A percentile compares a stretch with the other conserved stretches of the same genome.
Evolutionary conservation across 2,329 filamentous ascomycete species (phyloP).

Genomic region (Xylaria sp.): DNA sequence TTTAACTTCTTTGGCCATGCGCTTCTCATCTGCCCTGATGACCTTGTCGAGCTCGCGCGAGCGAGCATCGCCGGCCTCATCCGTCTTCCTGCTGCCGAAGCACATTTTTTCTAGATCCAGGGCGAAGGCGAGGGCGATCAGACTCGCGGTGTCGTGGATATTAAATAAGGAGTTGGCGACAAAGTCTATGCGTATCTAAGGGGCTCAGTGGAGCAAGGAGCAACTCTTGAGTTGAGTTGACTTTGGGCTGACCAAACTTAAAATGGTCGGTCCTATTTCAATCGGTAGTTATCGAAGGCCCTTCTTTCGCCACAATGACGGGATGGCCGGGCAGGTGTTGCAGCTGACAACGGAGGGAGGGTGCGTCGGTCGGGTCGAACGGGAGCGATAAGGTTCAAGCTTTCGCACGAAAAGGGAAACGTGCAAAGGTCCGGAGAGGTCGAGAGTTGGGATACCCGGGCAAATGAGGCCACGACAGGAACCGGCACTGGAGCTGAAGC

Average conservation of each 20-base stretch:
- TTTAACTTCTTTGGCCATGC: slow-evolving; percentile 88
- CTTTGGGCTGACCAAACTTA: slow-evolving; percentile 19
- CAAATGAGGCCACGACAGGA: slow-evolving; percentile 12
- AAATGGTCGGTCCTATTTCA: slow-evolving; percentile 15
- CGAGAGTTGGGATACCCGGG: slow-evolving; percentile 16
- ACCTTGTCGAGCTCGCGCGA: slow-evolving; percentile 85
- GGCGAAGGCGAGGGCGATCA: slow-evolving; percentile 18
- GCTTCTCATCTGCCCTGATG: slow-evolving; percentile 89
- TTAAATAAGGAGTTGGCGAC: slow-evolving; percentile 10
- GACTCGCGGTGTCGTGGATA: slow-evolving; percentile 25
- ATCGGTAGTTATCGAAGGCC: background rate
- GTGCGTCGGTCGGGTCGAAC: slow-evolving; percentile 15
- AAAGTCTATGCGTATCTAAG: slow-evolving; percentile 18
- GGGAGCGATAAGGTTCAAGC: slow-evolving; percentile 22
- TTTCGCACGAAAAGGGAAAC: slow-evolving; percentile 25
- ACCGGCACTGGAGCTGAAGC: slow-evolving; percentile 25
- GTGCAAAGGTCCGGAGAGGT: slow-evolving; percentile 3
- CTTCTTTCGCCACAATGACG: slow-evolving; percentile 10
- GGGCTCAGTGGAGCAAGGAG: slow-evolving; percentile 17
- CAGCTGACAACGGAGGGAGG: slow-evolving; percentile 9
- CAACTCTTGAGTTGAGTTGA: slow-evolving; percentile 12
- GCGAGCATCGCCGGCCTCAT: slow-evolving; percentile 62
- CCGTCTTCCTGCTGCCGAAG: slow-evolving; percentile 68
- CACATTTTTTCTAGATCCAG: slow-evolving; percentile 62
- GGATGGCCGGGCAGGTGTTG: slow-evolving; percentile 15